Evolutionary conservation across 331 rosid genomes (phyloP).

Genomic region (Malus hybrid): DNA sequence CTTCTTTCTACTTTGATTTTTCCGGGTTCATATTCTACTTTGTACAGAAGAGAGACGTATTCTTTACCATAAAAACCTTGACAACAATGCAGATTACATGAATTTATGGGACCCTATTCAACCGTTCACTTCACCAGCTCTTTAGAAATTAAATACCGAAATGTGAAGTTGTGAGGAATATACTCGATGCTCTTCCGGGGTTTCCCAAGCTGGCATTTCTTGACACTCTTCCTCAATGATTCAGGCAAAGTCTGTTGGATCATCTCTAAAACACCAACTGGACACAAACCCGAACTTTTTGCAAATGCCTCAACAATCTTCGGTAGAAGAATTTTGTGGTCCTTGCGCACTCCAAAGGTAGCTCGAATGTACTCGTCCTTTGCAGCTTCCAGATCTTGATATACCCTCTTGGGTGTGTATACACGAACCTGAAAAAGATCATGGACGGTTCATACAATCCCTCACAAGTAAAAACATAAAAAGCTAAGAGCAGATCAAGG

Average conservation of each 20-base stretch:
- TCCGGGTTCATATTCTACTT: constrained; percentile 25
- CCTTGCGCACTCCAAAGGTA: constrained; percentile 79
- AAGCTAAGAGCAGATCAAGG: not conserved
- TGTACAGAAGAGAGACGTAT: constrained; percentile 40
- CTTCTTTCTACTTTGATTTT: not conserved
- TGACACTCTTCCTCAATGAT: constrained; percentile 55
- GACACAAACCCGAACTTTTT: constrained; percentile 63
- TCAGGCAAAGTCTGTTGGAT: constrained; percentile 66
- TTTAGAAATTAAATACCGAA: constrained; percentile 78
- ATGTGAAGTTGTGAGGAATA: constrained; percentile 70
- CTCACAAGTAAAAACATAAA: not conserved
- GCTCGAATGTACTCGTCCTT: constrained; percentile 84
- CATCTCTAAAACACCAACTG: constrained; percentile 58
- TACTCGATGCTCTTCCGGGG: constrained; percentile 75
- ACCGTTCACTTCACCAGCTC: constrained; percentile 58
- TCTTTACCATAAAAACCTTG: not conserved
- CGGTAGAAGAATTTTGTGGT: constrained; percentile 62
- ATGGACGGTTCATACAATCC: not conserved
- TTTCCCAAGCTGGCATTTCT: constrained; percentile 45
- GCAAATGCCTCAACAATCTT: constrained; percentile 71
- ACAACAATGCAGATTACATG: constrained; percentile 8
- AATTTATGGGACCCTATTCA: not conserved
- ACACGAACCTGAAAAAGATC: constrained; percentile 54
- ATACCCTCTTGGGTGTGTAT: constrained; percentile 73
- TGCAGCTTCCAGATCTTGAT: constrained; percentile 76